These are phyloP conservation scores for Ustilago nuda DNA, from an alignment of 1,284 basidiomycete species.

Conservation along the genomic window DNA sequence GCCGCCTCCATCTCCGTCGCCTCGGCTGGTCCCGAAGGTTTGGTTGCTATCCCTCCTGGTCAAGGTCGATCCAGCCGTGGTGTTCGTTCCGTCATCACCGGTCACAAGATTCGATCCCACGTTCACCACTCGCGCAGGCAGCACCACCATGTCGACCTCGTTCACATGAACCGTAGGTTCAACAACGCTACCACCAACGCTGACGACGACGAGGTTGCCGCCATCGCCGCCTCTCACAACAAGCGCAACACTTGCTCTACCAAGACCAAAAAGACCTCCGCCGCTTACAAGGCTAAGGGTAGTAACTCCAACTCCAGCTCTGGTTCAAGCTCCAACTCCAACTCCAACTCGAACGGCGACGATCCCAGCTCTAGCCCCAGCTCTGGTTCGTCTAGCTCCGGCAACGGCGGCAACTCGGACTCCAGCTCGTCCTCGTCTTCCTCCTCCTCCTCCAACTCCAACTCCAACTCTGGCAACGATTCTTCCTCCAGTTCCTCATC, in stretches of 20 bases:
- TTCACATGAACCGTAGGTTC: slow-evolving; percentile 24
- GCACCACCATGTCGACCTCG: slow-evolving; percentile 20
- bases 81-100: slow-evolving; percentile 53
- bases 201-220: slow-evolving; percentile 35
- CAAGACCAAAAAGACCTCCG: slow-evolving; percentile 26
- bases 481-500: slow-evolving; percentile 24
- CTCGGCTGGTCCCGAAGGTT: slow-evolving; percentile 30
- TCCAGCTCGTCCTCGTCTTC: slow-evolving; percentile 26
- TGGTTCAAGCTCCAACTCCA: slow-evolving; percentile 8
- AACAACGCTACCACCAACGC: slow-evolving; percentile 40
- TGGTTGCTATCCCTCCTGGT: slow-evolving; percentile 41
- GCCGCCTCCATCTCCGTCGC: slow-evolving; percentile 35
- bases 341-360: slow-evolving; percentile 5
- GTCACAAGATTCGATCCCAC: slow-evolving; percentile 54
- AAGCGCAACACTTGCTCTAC: slow-evolving; percentile 46
- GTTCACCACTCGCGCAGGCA: slow-evolving; percentile 48
- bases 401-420: slow-evolving; percentile 12
- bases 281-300: slow-evolving; percentile 27
- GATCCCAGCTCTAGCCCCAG: slow-evolving; percentile 21
- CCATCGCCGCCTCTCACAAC: slow-evolving; percentile 29
- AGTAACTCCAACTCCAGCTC: slow-evolving; percentile 16
- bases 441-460: slow-evolving; percentile 16
- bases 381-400: slow-evolving; percentile 10
- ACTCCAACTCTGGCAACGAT: slow-evolving; percentile 12
- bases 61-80: slow-evolving; percentile 47